These are phyloP conservation scores for Cucurbita pepo DNA, from an alignment of 306 rosid species.

Conservation along the genomic window DNA sequence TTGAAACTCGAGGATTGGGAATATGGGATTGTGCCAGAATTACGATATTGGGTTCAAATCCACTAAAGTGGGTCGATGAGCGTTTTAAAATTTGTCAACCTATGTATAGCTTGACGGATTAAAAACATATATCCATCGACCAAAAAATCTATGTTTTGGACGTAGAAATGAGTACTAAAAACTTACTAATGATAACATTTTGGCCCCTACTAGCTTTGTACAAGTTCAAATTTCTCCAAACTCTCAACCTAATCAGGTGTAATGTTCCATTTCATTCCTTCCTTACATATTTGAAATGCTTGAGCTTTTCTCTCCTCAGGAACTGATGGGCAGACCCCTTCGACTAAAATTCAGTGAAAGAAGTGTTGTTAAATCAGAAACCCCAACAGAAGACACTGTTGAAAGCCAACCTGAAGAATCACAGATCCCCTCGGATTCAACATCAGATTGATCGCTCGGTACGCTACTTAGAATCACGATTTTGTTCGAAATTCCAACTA, in stretches of 20 bases:
- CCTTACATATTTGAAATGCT: background rate
- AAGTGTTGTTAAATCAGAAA: slow-evolving; percentile 27
- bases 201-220: background rate
- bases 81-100: too few relatives aligned
- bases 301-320: slow-evolving; percentile 24
- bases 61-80: too few relatives aligned
- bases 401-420: slow-evolving; percentile 11
- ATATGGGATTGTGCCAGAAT: too few relatives aligned
- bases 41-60: too few relatives aligned
- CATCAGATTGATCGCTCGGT: background rate
- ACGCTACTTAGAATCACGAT: background rate
- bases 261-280: background rate
- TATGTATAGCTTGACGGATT: too few relatives aligned
- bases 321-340: slow-evolving; percentile 64
- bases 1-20: too few relatives aligned
- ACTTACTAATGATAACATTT: background rate
- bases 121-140: too few relatives aligned
- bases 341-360: slow-evolving; percentile 54
- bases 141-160: too few relatives aligned
- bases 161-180: too few relatives aligned
- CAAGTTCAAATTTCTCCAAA: too few relatives aligned
- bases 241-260: background rate
- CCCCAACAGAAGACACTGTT: slow-evolving; percentile 24
- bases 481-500: background rate
- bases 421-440: slow-evolving; percentile 12